These are phyloP conservation scores for Eutypa lata DNA, from an alignment of 2,329 filamentous ascomycete species.

Conservation along the genomic window DNA sequence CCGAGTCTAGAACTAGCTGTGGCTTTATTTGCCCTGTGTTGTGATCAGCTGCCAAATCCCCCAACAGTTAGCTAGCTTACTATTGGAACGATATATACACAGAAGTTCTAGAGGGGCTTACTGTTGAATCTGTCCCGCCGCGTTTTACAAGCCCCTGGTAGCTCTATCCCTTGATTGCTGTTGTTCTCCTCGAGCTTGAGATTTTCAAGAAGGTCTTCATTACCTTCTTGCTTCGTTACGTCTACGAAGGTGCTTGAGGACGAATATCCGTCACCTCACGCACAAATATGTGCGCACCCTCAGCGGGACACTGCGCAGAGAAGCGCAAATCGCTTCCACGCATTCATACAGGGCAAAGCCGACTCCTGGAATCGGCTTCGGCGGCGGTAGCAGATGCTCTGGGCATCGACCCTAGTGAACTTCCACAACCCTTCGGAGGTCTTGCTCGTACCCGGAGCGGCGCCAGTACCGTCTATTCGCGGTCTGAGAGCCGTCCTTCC, in stretches of 20 bases:
- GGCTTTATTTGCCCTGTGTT: neutral
- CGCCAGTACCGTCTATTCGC: neutral
- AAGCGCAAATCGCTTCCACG: conserved; percentile 15
- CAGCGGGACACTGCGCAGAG: neutral
- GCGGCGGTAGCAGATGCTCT: conserved; percentile 24
- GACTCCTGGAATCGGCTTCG: conserved; percentile 19
- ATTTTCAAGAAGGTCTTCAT: neutral
- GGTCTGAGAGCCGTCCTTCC: neutral
- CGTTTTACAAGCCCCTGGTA: neutral
- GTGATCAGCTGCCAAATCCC: neutral
- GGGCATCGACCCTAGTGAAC: conserved; percentile 23
- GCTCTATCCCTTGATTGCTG: neutral
- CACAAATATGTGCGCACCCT: neutral
- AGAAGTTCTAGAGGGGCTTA: neutral
- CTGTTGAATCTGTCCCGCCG: neutral
- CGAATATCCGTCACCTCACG: neutral
- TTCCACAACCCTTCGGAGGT: conserved; percentile 19
- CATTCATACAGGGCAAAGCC: conserved; percentile 7
- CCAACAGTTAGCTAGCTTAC: neutral
- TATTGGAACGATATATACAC: neutral
- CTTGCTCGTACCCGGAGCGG: neutral
- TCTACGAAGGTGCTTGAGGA: conserved; percentile 3
- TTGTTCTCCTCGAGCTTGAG: neutral
- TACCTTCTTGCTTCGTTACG: conserved; percentile 7
- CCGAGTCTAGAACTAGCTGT: neutral